These are phyloP conservation scores for Castanea mollissima DNA, from an alignment of 306 rosid genomes.

Conservation along the genomic window DNA sequence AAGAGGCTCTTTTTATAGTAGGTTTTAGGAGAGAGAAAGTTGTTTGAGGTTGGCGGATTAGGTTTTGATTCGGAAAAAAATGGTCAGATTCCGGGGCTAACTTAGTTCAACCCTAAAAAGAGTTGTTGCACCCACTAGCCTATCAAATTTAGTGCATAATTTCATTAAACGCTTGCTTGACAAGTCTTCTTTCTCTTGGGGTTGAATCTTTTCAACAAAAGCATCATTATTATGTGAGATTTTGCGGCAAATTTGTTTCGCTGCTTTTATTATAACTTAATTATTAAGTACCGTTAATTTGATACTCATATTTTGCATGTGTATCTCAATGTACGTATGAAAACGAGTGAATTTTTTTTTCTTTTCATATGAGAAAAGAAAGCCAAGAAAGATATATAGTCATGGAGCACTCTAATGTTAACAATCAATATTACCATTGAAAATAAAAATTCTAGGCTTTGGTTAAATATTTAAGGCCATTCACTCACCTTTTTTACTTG, in stretches of 20 bases:
- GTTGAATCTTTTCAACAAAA: slow-evolving; percentile 22
- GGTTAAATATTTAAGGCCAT: too few relatives aligned
- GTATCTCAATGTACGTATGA: too few relatives aligned
- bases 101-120: slow-evolving; percentile 50
- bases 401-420: too few relatives aligned
- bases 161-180: slow-evolving; percentile 46
- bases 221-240: background rate
- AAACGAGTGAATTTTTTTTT: too few relatives aligned
- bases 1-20: slow-evolving; percentile 23
- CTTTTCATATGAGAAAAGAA: too few relatives aligned
- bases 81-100: slow-evolving; percentile 34
- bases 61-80: slow-evolving; percentile 48
- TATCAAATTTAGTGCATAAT: slow-evolving; percentile 29
- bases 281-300: too few relatives aligned
- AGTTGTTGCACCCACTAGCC: slow-evolving; percentile 95
- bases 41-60: slow-evolving; percentile 55
- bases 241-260: background rate
- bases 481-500: background rate
- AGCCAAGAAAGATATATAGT: too few relatives aligned
- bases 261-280: too few relatives aligned
- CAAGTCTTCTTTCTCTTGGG: slow-evolving; percentile 36
- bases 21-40: slow-evolving; percentile 32
- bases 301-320: too few relatives aligned
- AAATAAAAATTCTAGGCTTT: too few relatives aligned
- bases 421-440: too few relatives aligned